Conservation (phyloP, 331 rosid species). For the Stylosanthes scabra region DNA sequence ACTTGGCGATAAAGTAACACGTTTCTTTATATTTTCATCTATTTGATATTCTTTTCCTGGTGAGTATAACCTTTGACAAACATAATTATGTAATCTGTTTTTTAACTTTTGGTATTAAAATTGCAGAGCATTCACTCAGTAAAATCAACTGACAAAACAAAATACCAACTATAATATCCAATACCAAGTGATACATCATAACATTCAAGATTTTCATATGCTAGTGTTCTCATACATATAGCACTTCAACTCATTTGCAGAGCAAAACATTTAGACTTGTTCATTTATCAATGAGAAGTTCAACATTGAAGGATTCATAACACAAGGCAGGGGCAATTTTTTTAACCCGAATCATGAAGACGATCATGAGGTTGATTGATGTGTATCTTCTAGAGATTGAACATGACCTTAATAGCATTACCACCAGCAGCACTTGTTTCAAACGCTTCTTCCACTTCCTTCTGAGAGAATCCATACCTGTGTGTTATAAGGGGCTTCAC, state of each 20-base stretch:
- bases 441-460: slow-evolving; percentile 88
- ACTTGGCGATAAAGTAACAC: too few species aligned
- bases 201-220: not conserved
- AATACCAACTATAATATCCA: not conserved
- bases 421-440: slow-evolving; percentile 95
- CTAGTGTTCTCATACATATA: not conserved
- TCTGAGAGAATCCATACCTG: slow-evolving; percentile 85
- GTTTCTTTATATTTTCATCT: too few species aligned
- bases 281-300: not conserved
- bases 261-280: not conserved
- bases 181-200: not conserved
- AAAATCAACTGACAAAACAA: not conserved
- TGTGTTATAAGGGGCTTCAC: slow-evolving; percentile 89
- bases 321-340: not conserved
- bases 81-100: too few species aligned
- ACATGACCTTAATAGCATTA: slow-evolving; percentile 93
- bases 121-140: too few species aligned
- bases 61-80: too few species aligned
- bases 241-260: not conserved
- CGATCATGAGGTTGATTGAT: not conserved
- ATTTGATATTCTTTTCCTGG: too few species aligned
- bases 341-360: not conserved
- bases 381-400: slow-evolving; percentile 59
- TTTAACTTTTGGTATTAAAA: too few species aligned
- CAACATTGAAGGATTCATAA: not conserved